phyloP scores from a whole-genome alignment of 2,329 filamentous ascomycete species.

The Alternaria novae-zelandiae region DNA sequence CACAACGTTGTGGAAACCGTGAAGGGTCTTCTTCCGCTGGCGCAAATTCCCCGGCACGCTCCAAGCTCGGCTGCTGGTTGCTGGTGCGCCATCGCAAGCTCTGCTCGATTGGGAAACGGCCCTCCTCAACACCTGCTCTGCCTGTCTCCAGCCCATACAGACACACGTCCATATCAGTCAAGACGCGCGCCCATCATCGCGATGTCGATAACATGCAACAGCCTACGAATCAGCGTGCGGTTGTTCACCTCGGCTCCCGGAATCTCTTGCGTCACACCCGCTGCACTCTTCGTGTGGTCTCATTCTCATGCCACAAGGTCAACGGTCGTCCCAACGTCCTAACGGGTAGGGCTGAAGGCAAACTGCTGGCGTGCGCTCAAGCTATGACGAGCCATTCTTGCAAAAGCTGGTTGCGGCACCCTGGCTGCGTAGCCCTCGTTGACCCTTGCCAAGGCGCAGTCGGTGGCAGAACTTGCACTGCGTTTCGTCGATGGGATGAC shows the following conservation, averaged over 20 bases:
- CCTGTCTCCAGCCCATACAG: conserved; percentile 19
- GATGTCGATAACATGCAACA: neutral
- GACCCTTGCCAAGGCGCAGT: neutral
- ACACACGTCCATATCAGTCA: conserved; percentile 12
- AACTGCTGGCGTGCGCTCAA: neutral
- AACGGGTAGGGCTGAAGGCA: conserved; percentile 9
- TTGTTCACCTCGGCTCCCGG: neutral
- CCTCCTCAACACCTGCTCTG: conserved; percentile 31
- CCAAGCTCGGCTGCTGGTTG: neutral
- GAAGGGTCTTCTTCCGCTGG: conserved; percentile 7
- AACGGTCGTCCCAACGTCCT: neutral
- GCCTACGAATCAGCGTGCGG: neutral
- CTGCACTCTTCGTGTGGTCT: neutral
- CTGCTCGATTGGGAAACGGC: conserved; percentile 19
- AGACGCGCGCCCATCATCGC: neutral
- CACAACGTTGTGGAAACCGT: neutral
- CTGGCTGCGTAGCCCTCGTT: neutral
- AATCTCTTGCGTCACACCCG: neutral
- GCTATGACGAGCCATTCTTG: neutral
- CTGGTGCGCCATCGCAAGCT: conserved; percentile 15
- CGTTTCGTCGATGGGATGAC: neutral
- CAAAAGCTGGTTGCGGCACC: neutral
- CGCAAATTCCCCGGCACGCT: conserved; percentile 5
- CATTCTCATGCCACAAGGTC: neutral
- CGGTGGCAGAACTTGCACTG: neutral